Base-by-base conservation (phyloP, 768 basidiomycete species). In the Dictyophora rubrovolvata region DNA sequence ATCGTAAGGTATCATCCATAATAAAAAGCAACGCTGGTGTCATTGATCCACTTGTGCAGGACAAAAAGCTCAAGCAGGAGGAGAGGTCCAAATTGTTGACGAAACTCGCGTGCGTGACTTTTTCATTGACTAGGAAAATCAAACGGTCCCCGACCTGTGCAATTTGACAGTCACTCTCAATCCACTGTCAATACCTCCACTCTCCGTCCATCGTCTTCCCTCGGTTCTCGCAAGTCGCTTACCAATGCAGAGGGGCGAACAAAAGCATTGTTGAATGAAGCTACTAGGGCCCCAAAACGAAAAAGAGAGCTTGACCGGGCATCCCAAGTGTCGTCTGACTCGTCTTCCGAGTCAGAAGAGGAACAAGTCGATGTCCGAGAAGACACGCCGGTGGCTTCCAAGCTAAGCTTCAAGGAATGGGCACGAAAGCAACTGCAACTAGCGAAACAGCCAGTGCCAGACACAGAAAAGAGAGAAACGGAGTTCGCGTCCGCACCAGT, bases 41-140 rank as follows among this genome's bases (percentile, higher is more conserved):
- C 14, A 51, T 23, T 50, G 12, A 12, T 28, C 22, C 22, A 55
- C 33, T 33, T 54, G 14, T 59, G 28, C 28, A 93, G 91, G 87
- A 91, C 53, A 93, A 93, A 73, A 94, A 94, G 71, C 73, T 95
- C 52, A 91, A 87, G 72, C 90, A 93, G 69, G 93, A 96, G 67
- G 90, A 91, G 61, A 81, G 93, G 49, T 66, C 82, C 4, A 69
- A 77, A 18, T 77, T 96, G 14, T 84, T 95, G 56, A 82, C 89
- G 63, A 92, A 89, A 69, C 75, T 96, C 61, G 79, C 84, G 93
- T 93, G 73, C 62, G 84, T 80, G 34, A 42, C 50, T 17, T n/a
- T 23, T 1, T 52, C 11, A 21, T n/a, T 57, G 23, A 28, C 34
- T 22, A 28, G 22, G 22, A 58, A 54, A 22, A 12, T 46, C 37